phyloP scores from a whole-genome alignment of 257 asterid genomes.

The Datura wrightii region DNA sequence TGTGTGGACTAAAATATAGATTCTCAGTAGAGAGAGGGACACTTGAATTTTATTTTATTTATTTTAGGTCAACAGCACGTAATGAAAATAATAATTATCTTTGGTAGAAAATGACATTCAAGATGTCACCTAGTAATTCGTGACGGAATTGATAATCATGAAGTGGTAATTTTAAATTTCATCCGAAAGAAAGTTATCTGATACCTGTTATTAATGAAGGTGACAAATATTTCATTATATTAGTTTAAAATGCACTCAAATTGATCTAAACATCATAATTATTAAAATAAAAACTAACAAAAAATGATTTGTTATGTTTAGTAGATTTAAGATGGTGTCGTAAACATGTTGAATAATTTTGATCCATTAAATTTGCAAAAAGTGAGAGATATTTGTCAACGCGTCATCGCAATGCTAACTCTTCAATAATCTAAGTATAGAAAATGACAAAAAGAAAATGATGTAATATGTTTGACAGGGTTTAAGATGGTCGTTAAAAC shows the following conservation, averaged over 20 bases:
- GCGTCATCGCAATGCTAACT: too few species aligned
- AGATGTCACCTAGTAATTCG: too few species aligned
- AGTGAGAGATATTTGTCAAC: too few species aligned
- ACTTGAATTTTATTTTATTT: background rate
- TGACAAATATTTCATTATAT: too few species aligned
- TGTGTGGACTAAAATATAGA: background rate
- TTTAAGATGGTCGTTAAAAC: background rate
- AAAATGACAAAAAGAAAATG: background rate
- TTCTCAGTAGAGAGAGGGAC: background rate
- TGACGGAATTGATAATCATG: too few species aligned
- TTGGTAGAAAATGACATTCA: background rate
- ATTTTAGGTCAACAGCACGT: background rate
- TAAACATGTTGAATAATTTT: background rate
- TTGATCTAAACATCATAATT: too few species aligned
- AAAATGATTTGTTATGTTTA: background rate
- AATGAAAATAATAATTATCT: background rate
- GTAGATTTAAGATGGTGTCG: background rate
- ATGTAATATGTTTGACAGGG: background rate
- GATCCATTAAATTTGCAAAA: background rate
- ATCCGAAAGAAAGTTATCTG: too few species aligned
- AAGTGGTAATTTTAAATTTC: too few species aligned
- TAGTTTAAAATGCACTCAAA: too few species aligned
- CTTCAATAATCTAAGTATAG: too few species aligned
- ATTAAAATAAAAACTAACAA: background rate
- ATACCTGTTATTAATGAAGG: too few species aligned